These are phyloP conservation scores for Alnus glutinosa DNA, from an alignment of 306 rosid species.

Conservation along the genomic window DNA sequence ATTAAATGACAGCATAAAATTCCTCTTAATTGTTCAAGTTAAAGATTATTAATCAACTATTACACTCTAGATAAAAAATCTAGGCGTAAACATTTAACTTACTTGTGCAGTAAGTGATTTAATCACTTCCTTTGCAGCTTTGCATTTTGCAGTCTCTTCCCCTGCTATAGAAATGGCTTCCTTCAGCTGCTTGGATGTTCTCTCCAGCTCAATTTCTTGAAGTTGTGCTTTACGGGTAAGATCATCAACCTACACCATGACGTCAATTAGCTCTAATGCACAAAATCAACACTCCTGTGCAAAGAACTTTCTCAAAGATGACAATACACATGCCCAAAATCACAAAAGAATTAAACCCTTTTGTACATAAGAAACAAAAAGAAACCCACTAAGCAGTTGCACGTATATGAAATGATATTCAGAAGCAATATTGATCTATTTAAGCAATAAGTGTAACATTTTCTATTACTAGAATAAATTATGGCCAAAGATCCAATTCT, in stretches of 20 bases:
- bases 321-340: not conserved
- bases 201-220: slow-evolving; percentile 90
- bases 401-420: not conserved
- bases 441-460: not conserved
- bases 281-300: slow-evolving; percentile 17
- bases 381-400: not conserved
- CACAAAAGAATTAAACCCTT: not conserved
- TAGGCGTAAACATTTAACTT: slow-evolving; percentile 33
- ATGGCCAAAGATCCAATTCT: not conserved
- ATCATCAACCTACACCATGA: slow-evolving; percentile 70
- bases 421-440: not conserved
- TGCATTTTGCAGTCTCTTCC: slow-evolving; percentile 91
- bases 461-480: not conserved
- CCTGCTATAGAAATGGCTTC: slow-evolving; percentile 89
- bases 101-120: slow-evolving; percentile 98
- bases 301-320: not conserved
- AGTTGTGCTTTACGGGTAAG: slow-evolving; percentile 81
- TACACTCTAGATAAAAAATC: not conserved
- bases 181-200: slow-evolving; percentile 87
- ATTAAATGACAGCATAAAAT: not conserved
- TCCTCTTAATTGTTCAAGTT: not conserved
- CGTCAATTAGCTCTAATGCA: slow-evolving; percentile 16
- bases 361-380: not conserved
- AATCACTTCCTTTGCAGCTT: slow-evolving; percentile 98
- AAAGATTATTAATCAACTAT: not conserved